These are phyloP conservation scores for Ampelocalamus luodianensis DNA, from an alignment of 176 grass and related monocot genomes.

Conservation along the genomic window DNA sequence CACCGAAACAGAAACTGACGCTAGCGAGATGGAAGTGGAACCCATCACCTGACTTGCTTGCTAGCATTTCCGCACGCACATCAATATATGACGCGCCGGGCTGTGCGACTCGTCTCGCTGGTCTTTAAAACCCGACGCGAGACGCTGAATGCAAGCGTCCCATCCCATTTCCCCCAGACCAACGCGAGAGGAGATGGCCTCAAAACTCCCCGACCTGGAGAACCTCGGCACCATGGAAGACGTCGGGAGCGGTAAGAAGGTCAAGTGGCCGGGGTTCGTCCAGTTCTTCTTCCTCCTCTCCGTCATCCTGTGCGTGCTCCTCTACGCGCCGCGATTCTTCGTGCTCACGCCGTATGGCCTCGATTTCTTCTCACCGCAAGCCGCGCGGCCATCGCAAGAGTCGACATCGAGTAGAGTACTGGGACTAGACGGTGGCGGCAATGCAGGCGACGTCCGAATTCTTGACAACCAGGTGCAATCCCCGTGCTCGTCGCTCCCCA, in stretches of 20 bases:
- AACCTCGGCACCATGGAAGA: not conserved
- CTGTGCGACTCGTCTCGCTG: not conserved
- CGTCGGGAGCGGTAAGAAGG: slow-evolving; percentile 19
- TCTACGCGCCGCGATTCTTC: slow-evolving; percentile 47
- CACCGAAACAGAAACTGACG: slow-evolving; percentile 9
- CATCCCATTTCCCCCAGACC: not conserved
- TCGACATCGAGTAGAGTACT: no score
- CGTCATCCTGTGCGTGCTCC: slow-evolving; percentile 49
- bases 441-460: not conserved
- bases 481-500: slow-evolving; percentile 48
- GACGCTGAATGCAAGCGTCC: not conserved
- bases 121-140: slow-evolving; percentile 3
- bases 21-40: not conserved
- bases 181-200: not conserved
- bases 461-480: slow-evolving; percentile 54
- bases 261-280: slow-evolving; percentile 25
- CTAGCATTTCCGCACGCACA: slow-evolving; percentile 1
- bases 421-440: not conserved
- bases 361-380: not conserved
- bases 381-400: not conserved
- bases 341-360: slow-evolving; percentile 13
- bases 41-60: not conserved
- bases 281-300: slow-evolving; percentile 54
- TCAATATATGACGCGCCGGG: not conserved
- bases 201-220: not conserved